Base-by-base conservation (phyloP, 495 filamentous ascomycete species). In the Penicillium flavigenum region DNA sequence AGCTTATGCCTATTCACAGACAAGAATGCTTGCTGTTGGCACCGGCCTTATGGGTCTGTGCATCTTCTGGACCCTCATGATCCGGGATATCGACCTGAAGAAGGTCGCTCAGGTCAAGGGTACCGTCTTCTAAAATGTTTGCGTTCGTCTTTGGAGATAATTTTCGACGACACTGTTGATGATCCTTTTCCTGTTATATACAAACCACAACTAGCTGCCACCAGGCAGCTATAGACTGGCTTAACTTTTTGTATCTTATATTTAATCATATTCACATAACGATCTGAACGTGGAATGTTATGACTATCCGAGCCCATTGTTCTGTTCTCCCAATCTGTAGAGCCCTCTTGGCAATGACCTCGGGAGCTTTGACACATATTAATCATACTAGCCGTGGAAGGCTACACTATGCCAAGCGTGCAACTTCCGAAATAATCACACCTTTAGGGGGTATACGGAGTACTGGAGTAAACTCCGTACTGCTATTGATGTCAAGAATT, bases 1-100 rank as follows among this genome's bases (percentile, higher is more conserved):
- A 16, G 77, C 85, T 3, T 87, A 87, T 63, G 80, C 76, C 12
- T 77, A 83, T 39, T 68, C 79, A 5, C 80, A 86, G 61, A 70
- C 61, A 36, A 26, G 62, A 39, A 63, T 66, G 63, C 52, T 66
- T 38, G 51, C 52, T 44, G 61, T 46, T 22, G 63, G 63, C 19
- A 65, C 62, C 20, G 63, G 70, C 6, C 66, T 86, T 19, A 63
- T 66, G 61, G 58, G 46, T 22, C 55, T 66, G 24, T 59, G 47
- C 24, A 34, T 84, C 11, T 60, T 75, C 16, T 69, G 63, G 51
- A 71, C 80, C 7, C n/a, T 49, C 8, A 51, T 66, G 34, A 66
- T 66, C 31, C 49, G 50, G n/a, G 19, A 66, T 24, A 43, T 60
- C 31, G 54, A 66, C 31, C 20, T 66, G 11, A 66, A 61, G 52